phyloP scores from a whole-genome alignment of 768 basidiomycete genomes.

The Lactifluus volemus region DNA sequence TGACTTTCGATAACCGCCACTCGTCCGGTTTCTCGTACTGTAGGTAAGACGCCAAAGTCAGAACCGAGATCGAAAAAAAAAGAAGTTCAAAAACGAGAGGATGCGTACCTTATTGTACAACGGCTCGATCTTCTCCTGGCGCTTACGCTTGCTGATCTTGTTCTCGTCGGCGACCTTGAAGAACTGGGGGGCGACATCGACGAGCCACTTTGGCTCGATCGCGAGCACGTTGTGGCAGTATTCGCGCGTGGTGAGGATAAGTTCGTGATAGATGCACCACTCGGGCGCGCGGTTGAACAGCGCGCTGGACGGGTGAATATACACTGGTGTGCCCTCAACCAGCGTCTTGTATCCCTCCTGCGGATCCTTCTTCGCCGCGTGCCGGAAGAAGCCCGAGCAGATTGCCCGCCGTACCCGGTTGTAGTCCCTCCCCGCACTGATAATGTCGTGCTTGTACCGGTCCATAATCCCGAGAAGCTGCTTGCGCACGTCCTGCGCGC shows the following conservation, averaged over 20 bases:
- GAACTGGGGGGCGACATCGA: conserved; percentile 96
- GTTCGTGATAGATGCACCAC: conserved; percentile 93
- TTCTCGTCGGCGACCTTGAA: conserved; percentile 98
- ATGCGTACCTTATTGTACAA: conserved; percentile 69
- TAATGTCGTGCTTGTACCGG: conserved; percentile 94
- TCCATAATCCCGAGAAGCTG: conserved; percentile 99
- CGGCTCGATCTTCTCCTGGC: conserved; percentile 94
- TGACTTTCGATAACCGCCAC: conserved; percentile 91
- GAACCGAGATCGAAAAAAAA: not conserved
- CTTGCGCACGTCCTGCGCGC: conserved; percentile 96
- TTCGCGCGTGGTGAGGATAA: conserved; percentile 93
- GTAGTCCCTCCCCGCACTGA: conserved; percentile 87
- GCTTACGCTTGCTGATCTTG: conserved; percentile 95
- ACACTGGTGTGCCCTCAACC: conserved; percentile 96
- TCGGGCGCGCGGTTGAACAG: conserved; percentile 96
- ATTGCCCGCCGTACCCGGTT: conserved; percentile 92
- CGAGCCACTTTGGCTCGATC: conserved; percentile 96
- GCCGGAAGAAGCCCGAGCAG: conserved; percentile 95
- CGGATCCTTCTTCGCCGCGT: conserved; percentile 97
- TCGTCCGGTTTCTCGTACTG: conserved; percentile 86
- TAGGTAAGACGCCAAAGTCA: conserved; percentile 1
- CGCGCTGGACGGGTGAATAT: conserved; percentile 95
- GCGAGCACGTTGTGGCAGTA: conserved; percentile 92
- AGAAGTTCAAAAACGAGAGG: not conserved
- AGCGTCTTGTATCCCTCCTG: conserved; percentile 98